Evolutionary conservation across 1,284 basidiomycete genomes (phyloP), one percentile per base, ranked within the genome.

Genomic region (Cystobasidium sp.): DNA sequence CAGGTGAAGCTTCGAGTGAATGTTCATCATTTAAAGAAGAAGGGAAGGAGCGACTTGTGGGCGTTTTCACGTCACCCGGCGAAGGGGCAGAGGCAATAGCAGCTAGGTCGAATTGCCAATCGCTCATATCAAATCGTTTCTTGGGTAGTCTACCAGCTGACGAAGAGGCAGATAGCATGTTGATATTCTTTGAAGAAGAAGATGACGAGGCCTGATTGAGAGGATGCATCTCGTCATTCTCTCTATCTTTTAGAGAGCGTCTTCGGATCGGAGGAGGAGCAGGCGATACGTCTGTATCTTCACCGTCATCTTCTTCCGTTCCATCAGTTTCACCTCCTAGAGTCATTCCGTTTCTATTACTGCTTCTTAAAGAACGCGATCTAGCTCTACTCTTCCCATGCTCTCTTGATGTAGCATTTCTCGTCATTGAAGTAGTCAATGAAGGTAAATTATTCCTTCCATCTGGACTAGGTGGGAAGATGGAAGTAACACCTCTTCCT

Each of bases 71-170:
- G 4, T 18, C 64, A 2, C 22, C 64, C 1, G 49, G 51, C n/a
- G 61, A 64, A 20, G 55, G 41, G 55, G 56, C 61, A 16, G 69
- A 71, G 7, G 69, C 69, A 49, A 80, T 78, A 18, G 64, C 77
- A 16, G 77, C 75, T 24, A 80, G 77, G 68, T 80, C 78, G 22
- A 76, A 74, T 49, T 78, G 76, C 79, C 78, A 79, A 49, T 78
- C 77, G 41, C 62, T 61, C 47, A 79, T 47, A 67, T 80, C 78
- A 74, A 80, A 80, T 10, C 78, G 76, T 62, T 77, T 79, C 43
- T 52, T 52, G 8, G 44, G 69, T 31, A 41, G 12, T 22, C 41
- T n/a, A 41, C 46, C n/a, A 18, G 43, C 20, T 24, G 31, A 41
- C 12, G 18, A 7, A 8, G 37, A 41, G 20, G 37, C 39, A 41